Percentiles rank a stretch among this genome's conserved stretches.
Evolutionary conservation across 2,329 filamentous ascomycete species (phyloP).

Genomic region (Phialophora tarda): DNA sequence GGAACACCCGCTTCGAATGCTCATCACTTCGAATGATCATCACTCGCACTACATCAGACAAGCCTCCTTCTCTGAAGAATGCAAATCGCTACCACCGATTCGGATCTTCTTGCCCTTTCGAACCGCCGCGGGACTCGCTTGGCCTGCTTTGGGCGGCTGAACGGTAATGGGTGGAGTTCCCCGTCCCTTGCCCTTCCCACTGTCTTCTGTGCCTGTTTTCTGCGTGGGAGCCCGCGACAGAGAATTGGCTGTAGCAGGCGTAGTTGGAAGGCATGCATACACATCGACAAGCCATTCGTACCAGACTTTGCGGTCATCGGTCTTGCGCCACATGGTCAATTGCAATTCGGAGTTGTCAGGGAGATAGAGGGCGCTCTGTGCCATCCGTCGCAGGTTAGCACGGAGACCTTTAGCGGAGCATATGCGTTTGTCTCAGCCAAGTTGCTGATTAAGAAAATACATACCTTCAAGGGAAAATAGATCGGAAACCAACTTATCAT

Average conservation of each 20-base stretch:
- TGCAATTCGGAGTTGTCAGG: slow-evolving; percentile 84
- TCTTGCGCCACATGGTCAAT: slow-evolving; percentile 94
- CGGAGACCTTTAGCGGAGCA: background rate
- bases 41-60: slow-evolving; percentile 52
- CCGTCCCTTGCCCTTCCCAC: background rate
- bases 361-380: slow-evolving; percentile 79
- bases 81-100: slow-evolving; percentile 54
- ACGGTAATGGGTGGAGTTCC: background rate
- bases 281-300: slow-evolving; percentile 97
- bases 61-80: slow-evolving; percentile 57
- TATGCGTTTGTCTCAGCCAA: background rate
- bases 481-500: slow-evolving; percentile 99
- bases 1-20: background rate
- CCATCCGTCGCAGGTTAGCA: background rate
- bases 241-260: background rate
- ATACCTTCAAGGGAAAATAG: slow-evolving; percentile 91
- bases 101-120: slow-evolving; percentile 38
- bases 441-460: background rate
- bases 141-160: background rate
- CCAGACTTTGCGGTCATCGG: slow-evolving; percentile 95
- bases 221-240: background rate
- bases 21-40: background rate
- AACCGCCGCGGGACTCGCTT: slow-evolving; percentile 31
- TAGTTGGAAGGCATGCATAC: slow-evolving; percentile 54
- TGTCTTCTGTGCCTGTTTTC: slow-evolving; percentile 1